Conservation (phyloP, 2,329 filamentous ascomycete species). For the Fusarium secorum region DNA sequence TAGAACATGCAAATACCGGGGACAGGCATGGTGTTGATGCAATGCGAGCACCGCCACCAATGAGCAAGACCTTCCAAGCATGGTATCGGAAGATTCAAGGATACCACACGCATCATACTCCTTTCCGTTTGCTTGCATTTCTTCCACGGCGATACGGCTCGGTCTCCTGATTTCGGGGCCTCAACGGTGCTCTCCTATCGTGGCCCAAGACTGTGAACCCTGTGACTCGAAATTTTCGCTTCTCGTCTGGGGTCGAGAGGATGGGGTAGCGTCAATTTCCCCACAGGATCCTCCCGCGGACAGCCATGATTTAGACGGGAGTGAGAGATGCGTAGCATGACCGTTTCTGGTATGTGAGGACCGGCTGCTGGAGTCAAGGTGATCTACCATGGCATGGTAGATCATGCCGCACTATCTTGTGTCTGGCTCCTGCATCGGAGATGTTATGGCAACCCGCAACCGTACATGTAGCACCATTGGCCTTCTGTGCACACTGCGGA, state of each 20-base stretch:
- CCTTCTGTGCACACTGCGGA: neutral
- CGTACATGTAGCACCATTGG: neutral
- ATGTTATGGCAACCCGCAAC: constrained; percentile 10
- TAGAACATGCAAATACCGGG: constrained; percentile 22
- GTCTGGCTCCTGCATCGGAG: constrained; percentile 21
- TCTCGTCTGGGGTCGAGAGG: constrained; percentile 26
- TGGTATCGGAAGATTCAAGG: neutral
- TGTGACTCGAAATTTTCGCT: constrained; percentile 38
- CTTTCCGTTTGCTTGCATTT: constrained; percentile 2
- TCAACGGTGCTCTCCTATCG: constrained; percentile 29
- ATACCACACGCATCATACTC: neutral
- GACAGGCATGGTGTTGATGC: constrained; percentile 20
- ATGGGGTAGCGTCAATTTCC: constrained; percentile 41
- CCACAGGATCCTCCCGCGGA: constrained; percentile 34
- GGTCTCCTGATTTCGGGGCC: constrained; percentile 33
- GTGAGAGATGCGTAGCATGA: constrained; percentile 6
- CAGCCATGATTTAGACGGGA: constrained; percentile 13
- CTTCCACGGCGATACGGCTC: constrained; percentile 4
- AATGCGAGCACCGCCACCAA: constrained; percentile 14
- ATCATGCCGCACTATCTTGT: constrained; percentile 17
- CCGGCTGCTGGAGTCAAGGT: constrained; percentile 32
- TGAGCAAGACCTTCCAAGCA: constrained; percentile 6
- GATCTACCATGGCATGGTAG: constrained; percentile 11
- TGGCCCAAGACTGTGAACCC: constrained; percentile 34
- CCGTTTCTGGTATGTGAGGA: constrained; percentile 16